Evolutionary conservation across 1,284 basidiomycete genomes (phyloP), one percentile per base, ranked within the genome.

Genomic region (Melanopsichium pennsylvanicum): DNA sequence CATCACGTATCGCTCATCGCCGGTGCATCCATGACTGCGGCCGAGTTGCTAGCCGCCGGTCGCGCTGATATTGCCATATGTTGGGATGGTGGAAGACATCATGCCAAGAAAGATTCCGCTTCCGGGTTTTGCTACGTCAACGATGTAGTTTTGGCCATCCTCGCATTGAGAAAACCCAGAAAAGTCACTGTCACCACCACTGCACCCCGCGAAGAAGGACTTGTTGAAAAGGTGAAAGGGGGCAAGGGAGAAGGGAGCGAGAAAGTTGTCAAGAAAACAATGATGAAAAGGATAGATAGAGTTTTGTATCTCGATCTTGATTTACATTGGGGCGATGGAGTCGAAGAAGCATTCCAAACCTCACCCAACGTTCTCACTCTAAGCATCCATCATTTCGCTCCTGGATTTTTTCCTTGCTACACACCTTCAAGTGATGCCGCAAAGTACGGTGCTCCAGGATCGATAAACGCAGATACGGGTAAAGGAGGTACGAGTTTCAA

Each of bases 51-150:
- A 5, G 84, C 85, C 9, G 81, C 85, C 2, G 83, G 84, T n/a
- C 50, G 82, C 2, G 84, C 86, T 2, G 85, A 89, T 29, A 83
- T 90, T 11, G 87, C 88, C 0, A 87, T 97, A 27, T 88, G 86
- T 72, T 96, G 91, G 90, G 90, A 91, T 64, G 90, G 91, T 8
- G 90, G 91, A 39, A 51, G 83, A 40, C 70, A 67, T 32, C 70
- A 67, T 25, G 63, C 59, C n/a, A 67, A 64, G 19, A 67, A 72
- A 19, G 34, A 50, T 15, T 38, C 67, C 5, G 67, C 70, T 5
- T 56, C 59, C 3, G 94, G 93, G 0, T 97, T 93, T 82, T 97
- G 93, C 83, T 97, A 96, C 79, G 88, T 96, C 23, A 91, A 92
- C 4, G 94, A 97, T 79, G 89, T 89, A 48, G 87, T 93, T 2